Evolutionary conservation across 768 basidiomycete genomes (phyloP), one percentile per base, ranked within the genome.

Genomic region (Rhodotorula graminis): DNA sequence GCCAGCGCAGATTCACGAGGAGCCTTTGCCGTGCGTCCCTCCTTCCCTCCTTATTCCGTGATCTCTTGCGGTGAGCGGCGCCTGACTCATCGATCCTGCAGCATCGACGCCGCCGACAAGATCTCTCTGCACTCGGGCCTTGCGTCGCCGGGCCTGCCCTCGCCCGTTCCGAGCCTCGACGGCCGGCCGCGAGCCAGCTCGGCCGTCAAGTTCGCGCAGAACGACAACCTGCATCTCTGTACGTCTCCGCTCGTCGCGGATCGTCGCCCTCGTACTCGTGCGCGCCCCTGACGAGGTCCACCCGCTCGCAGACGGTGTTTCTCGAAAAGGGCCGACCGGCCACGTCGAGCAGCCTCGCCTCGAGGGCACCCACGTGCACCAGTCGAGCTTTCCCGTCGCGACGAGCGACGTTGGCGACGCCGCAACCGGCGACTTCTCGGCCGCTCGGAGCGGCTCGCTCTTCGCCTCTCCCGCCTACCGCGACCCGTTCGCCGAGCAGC

Each of bases 1-100:
- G 18, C 94, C 94, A 5, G 86, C 96, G 78, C 89, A 89, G 46
- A 69, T 33, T 31, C 53, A 19, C 18, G 60, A 97, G 79, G 86
- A 89, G 19, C 94, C 94, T 6, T 86, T 96, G 78, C 89, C 90
- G 52, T 75, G 33, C 27, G 70, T 67, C 49, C n/a, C n/a, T 46
- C 16, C 25, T 12, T 16, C 25, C 4, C 27, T 11, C 44, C 29
- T 44, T 52, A 53, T 21, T 21, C 44, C n/a, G n/a, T n/a, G n/a
- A n/a, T n/a, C n/a, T n/a, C n/a, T n/a, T n/a, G n/a, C n/a, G n/a
- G n/a, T n/a, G n/a, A n/a, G n/a, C n/a, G n/a, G n/a, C n/a, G n/a
- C n/a, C 63, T 69, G 18, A 58, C n/a, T 5, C 2, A 14, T 7
- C 4, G 5, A 2, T 2, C 27, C 14, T 14, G 27, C 61, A 63